Evolutionary conservation across 305 asterid genomes (phyloP), one percentile per base, ranked within the genome.

Genomic region (Solanum hybrid): DNA sequence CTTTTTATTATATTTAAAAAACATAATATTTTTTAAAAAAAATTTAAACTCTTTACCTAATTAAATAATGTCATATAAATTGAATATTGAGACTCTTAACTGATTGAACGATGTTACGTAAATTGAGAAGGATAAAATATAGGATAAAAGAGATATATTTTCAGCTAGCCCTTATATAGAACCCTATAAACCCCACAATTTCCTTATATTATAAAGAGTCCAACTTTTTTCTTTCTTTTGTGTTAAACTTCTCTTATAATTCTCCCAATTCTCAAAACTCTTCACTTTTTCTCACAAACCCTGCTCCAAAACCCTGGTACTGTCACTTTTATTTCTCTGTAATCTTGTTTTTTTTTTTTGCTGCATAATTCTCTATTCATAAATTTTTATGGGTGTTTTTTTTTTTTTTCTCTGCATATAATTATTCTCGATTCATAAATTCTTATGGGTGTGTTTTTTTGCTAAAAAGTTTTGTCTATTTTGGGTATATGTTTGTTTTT

Each of bases 71-170:
- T 4, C 0, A 64, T 1, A 0, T 60, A 60, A 60, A 60, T 60
- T 60, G 11, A 60, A 22, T 0, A 60, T 7, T 60, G 2, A 19
- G 0, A 22, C 2, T 3, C 0, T 15, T 15, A 51, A 51, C 2
- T 1, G 2, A 60, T 19, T 60, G 0, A 60, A 60, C 4, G 4
- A 60, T 60, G 3, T 64, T 1, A 64, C 72, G 13, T 22, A 22
- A 64, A 64, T 64, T 64, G 13, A n/a, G 27, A 64, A 3, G 0
- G 3, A 66, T 22, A n/a, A n/a, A 66, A 22, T n/a, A 66, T 66
- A n/a, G 13, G 73, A n/a, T 66, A 66, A 64, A 64, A 66, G 73
- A 56, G n/a, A 32, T 12, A 85, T 85, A 36, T 73, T 60, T 72
- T n/a, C n/a, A n/a, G n/a, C n/a, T n/a, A n/a, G n/a, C n/a, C n/a